Evolutionary conservation across 2,329 filamentous ascomycete species (phyloP), one percentile per base, ranked within the genome.

Genomic region (Berkeleyomyces basicola): DNA sequence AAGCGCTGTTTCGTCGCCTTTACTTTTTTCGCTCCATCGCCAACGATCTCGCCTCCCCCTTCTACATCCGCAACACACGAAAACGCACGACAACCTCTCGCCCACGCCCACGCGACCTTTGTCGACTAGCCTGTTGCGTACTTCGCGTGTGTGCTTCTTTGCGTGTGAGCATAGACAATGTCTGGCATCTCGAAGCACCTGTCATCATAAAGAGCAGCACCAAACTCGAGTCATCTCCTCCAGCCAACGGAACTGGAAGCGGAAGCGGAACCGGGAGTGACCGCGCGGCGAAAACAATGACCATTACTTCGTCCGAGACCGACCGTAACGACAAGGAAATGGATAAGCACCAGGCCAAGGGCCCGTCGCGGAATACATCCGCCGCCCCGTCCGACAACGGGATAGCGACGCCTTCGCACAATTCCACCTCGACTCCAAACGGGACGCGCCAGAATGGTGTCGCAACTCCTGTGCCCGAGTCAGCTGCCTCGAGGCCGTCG

Each of bases 401-500:
- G 58, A 73, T 75, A 10, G 73, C 72, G 66, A 73, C 73, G 66
- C 71, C 68, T 44, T 74, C 71, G 67, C 76, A 75, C 65, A 64
- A 68, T 62, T 71, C 71, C 33, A 74, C 73, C 44, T 69, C 71
- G 58, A 75, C 76, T 4, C 72, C 75, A 53, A 77, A 73, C 65
- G 66, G 73, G 68, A 78, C 78, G 60, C 73, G 74, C 62, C 75
- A 73, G 67, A 77, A 77, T 62, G 77, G 76, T 70, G 73, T 72
- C 55, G 77, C 77, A 58, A 78, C 77, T 5, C 76, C 76, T 37
- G 77, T 77, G 5, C 51, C 40, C 49, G 60, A 61, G 14, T 70
- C 68, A 31, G 83, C 87, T 69, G 80, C 82, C 47, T 82, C 86
- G 55, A 65, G 88, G 73, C 76, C 87, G 64, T 80, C 85, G 67